Base-by-base conservation (phyloP, 1,284 basidiomycete genomes). In the Bjerkandera adusta region DNA sequence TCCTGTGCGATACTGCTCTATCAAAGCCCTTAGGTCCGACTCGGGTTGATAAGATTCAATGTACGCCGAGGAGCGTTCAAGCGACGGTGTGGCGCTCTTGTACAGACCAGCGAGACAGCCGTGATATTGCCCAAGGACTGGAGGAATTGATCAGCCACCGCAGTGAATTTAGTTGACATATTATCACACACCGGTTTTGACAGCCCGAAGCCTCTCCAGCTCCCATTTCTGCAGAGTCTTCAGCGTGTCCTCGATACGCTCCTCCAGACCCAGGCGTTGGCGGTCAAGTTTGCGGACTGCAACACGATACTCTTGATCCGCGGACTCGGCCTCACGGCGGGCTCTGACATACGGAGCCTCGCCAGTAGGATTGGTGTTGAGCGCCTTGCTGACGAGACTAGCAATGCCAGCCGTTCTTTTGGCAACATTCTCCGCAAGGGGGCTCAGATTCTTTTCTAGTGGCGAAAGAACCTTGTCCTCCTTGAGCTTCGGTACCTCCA, bases 1-100 rank as follows among this genome's bases (percentile, higher is more conserved):
- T 0, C 92, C 92, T 1, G 91, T 95, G 46, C 92, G 81, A 62
- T 91, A 90, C 13, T 88, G 83, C 65, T 95, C 92, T 53, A 96
- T 92, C 49, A 94, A 77, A 4, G 84, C 87, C 16, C 71, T 83
- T 49, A 89, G 68, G 64, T 96, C 92, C 1, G 83, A 81, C 51
- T 94, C 90, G 2, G 92, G 92, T 55, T 92, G 83, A 65, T 83
- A 95, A 1, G 89, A 80, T 37, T 90, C 79, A 51, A 94, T 77
- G 36, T 91, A 76, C 1, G 87, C 84, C 1, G 75, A 70, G 1
- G 88, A 89, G 43, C 81, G 79, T 57, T 89, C 83, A 29, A 84
- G 63, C 4, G 86, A 77, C 0, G 79, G 71, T 27, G 79, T 77
- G 36, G 89, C 69, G 11, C 79, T 73, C 55, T 81, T 79, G 8